Base-by-base conservation (phyloP, 1,284 basidiomycete genomes). In the Naganishia sp. region DNA sequence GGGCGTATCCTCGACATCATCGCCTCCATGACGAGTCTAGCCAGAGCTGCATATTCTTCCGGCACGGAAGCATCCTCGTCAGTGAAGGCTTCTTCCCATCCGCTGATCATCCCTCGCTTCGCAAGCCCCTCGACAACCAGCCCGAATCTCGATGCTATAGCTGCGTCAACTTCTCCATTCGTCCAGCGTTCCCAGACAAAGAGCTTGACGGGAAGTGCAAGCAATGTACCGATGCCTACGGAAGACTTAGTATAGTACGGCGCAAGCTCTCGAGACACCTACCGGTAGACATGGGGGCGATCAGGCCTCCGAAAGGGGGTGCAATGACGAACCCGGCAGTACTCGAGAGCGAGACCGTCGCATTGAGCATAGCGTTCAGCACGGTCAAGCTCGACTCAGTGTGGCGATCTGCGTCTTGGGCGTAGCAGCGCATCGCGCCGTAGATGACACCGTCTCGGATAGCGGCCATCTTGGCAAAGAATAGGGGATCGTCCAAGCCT, bases 181-280 rank as follows among this genome's bases (percentile, higher is more conserved):
- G 59, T 25, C 59, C 59, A 61, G 15, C 59, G 59, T 61, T 61
- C 59, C 59, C 59, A 61, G 13, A 61, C 42, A 18, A 61, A 15
- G 3, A 61, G 36, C 28, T 52, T 61, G 59, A 61, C 48, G 18
- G 59, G 59, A 15, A 61, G 21, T 18, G 59, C 39, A 6, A 61
- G 21, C n/a, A 61, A 44, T 10, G 48, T 61, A 6, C 59, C 59
- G 6, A 61, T 52, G 16, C 59, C 59, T 31, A 33, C 18, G 6
- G n/a, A 31, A 42, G 18, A 1, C 6, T 39, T 7, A 36, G 33
- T 36, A 36, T 36, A 33, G 31, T 15, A 31, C 50, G 11, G 18
- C 6, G 11, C 18, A 9, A 9, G 10, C 16, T 33, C 33, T 33
- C 3, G n/a, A 7, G 31, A 15, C 16, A 25, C 50, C 33, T 52